phyloP scores from a whole-genome alignment of 192 early-diverging fungal species.

The Coemansia sp. region DNA sequence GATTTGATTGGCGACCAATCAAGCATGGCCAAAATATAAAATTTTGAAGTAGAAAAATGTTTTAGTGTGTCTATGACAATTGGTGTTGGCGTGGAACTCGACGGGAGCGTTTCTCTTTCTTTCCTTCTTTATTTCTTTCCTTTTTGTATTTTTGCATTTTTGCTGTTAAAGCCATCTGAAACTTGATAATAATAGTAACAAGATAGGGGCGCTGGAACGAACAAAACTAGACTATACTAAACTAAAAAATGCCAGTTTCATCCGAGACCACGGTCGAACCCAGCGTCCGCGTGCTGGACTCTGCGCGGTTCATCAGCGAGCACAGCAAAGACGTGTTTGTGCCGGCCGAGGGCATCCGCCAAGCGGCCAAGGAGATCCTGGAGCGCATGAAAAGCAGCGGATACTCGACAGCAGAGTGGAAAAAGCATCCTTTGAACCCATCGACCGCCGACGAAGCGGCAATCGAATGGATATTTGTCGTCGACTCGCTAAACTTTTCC shows the following conservation, averaged over 20 bases:
- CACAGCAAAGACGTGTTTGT: conserved; percentile 64
- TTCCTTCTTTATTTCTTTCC: neutral
- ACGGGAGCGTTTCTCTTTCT: neutral
- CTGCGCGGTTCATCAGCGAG: conserved; percentile 40
- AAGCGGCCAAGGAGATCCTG: conserved; percentile 59
- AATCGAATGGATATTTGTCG: conserved; percentile 78
- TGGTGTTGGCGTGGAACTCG: neutral
- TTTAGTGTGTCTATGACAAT: neutral
- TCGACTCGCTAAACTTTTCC: conserved; percentile 82
- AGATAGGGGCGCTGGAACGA: no score
- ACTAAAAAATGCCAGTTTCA: conserved; percentile 18
- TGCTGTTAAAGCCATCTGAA: no score
- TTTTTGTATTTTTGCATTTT: no score
- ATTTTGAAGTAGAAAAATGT: conserved; percentile 7
- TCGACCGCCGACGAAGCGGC: conserved; percentile 55
- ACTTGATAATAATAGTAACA: no score
- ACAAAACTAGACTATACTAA: no score
- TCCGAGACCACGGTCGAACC: neutral
- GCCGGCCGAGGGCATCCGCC: conserved; percentile 49
- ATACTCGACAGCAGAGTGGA: conserved; percentile 65
- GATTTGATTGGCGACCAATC: neutral
- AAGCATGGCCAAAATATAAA: neutral
- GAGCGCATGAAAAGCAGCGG: conserved; percentile 58
- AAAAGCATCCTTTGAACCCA: conserved; percentile 62
- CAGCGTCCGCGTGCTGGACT: conserved; percentile 32